These are phyloP conservation scores for Rhizopogon roseolus DNA, from an alignment of 768 basidiomycete species.

Conservation along the genomic window DNA sequence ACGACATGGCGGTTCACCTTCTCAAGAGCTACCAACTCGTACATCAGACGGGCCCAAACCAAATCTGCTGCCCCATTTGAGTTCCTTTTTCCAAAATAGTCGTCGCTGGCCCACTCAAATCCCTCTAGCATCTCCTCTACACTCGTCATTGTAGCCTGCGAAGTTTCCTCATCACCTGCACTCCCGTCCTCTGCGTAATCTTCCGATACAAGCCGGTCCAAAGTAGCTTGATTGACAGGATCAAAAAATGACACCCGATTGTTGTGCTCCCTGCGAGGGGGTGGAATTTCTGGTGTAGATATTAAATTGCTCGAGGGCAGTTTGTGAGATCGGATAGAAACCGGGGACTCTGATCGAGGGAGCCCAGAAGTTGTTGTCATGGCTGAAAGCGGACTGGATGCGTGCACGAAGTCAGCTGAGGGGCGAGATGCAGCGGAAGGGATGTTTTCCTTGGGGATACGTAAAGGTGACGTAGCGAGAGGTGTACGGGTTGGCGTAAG, in stretches of 20 bases:
- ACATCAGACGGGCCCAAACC: constrained; percentile 83
- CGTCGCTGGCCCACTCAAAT: constrained; percentile 92
- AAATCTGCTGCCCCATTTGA: constrained; percentile 78
- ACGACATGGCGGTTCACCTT: constrained; percentile 49
- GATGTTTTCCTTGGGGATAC: constrained; percentile 10
- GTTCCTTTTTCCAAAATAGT: constrained; percentile 61
- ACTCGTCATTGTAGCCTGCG: constrained; percentile 79
- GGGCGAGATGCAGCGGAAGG: constrained; percentile 7
- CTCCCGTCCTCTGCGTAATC: constrained; percentile 42
- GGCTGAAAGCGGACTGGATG: constrained; percentile 14
- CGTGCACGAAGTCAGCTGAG: constrained; percentile 16
- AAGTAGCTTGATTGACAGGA: constrained; percentile 65
- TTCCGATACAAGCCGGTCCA: constrained; percentile 64
- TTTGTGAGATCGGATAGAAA: constrained; percentile 14
- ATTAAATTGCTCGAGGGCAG: constrained; percentile 23
- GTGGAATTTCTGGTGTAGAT: constrained; percentile 26
- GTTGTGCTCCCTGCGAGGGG: constrained; percentile 52
- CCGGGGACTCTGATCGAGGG: constrained; percentile 14
- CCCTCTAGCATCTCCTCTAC: constrained; percentile 99
- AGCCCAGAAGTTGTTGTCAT: constrained; percentile 6
- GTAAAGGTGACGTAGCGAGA: constrained; percentile 20
- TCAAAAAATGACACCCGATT: constrained; percentile 81
- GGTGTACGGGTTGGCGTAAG: constrained; percentile 19
- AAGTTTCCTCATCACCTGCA: constrained; percentile 65
- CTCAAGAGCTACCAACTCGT: constrained; percentile 90